Conservation (phyloP, 345 rosid species). For the Moringa oleifera region DNA sequence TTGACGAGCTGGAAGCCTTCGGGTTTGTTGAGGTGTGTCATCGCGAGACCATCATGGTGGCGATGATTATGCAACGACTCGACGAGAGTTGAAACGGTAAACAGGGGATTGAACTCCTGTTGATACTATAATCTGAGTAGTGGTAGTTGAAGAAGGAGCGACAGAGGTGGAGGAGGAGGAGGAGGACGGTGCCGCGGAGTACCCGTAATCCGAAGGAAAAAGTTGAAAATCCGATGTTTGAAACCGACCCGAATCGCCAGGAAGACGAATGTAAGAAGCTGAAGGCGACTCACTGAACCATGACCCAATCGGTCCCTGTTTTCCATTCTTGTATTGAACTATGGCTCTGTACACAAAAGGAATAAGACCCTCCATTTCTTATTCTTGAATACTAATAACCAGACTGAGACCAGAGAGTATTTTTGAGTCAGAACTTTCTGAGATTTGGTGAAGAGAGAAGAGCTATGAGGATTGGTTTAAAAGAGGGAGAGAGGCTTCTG, state of each 20-base stretch:
- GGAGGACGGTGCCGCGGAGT: too few species aligned
- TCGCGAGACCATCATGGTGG: neutral
- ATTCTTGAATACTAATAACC: too few species aligned
- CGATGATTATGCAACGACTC: slow-evolving; percentile 36
- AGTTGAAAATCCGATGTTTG: slow-evolving; percentile 42
- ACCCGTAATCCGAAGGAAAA: slow-evolving; percentile 39
- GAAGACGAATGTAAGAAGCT: slow-evolving; percentile 71
- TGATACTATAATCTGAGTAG: slow-evolving; percentile 39
- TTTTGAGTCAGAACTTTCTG: neutral
- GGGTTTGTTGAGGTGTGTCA: slow-evolving; percentile 26
- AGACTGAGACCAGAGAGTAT: too few species aligned
- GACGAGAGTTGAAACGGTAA: slow-evolving; percentile 41
- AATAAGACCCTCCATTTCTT: slow-evolving; percentile 76
- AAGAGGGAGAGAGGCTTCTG: slow-evolving; percentile 14
- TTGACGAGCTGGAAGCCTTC: slow-evolving; percentile 20
- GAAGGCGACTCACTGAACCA: slow-evolving; percentile 63
- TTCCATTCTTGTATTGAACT: slow-evolving; percentile 59
- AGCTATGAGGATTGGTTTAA: slow-evolving; percentile 21
- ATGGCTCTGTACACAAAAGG: slow-evolving; percentile 63
- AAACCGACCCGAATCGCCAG: slow-evolving; percentile 81
- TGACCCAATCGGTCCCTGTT: slow-evolving; percentile 29
- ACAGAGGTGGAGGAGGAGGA: slow-evolving; percentile 20
- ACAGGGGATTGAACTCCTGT: slow-evolving; percentile 59
- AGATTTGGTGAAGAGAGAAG: slow-evolving; percentile 2
- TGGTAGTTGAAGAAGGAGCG: slow-evolving; percentile 15